Percentiles rank a stretch among this genome's conserved stretches.
phyloP scores from a whole-genome alignment of 83 land plant species.

The Thuja plicata region DNA sequence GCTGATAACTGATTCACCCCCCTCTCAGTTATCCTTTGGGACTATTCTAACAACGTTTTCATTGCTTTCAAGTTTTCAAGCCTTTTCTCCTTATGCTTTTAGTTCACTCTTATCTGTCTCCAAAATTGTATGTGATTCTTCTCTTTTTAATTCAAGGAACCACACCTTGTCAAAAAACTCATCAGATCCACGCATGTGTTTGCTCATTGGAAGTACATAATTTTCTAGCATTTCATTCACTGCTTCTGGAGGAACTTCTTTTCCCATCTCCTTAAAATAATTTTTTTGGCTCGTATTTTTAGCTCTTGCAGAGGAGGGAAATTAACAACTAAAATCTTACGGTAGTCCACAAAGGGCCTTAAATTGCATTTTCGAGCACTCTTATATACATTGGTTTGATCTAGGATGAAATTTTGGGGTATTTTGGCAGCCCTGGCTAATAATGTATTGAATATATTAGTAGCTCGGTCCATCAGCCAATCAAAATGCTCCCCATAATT shows the following conservation, averaged over 20 bases:
- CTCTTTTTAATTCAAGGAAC: constrained; percentile 40
- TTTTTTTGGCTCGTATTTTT: constrained; percentile 26
- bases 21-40: no score
- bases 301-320: constrained; percentile 47
- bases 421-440: constrained; percentile 43
- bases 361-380: constrained; percentile 54
- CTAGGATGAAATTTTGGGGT: constrained; percentile 50
- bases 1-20: no score
- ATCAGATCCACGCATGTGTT: constrained; percentile 41
- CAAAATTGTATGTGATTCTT: constrained; percentile 36
- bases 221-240: constrained; percentile 64
- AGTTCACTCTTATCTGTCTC: constrained; percentile 37
- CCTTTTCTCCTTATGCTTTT: no score
- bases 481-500: constrained; percentile 67
- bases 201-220: constrained; percentile 39
- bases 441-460: constrained; percentile 48
- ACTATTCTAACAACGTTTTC: no score
- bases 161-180: constrained; percentile 60
- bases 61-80: no score
- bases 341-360: constrained; percentile 33
- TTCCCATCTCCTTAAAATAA: constrained; percentile 62
- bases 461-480: constrained; percentile 55
- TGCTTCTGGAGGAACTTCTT: constrained; percentile 66
- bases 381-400: constrained; percentile 67
- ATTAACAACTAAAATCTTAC: constrained; percentile 55